Evolutionary conservation across 306 rosid species (phyloP).

Genomic region (Pterocarpus santalinus): DNA sequence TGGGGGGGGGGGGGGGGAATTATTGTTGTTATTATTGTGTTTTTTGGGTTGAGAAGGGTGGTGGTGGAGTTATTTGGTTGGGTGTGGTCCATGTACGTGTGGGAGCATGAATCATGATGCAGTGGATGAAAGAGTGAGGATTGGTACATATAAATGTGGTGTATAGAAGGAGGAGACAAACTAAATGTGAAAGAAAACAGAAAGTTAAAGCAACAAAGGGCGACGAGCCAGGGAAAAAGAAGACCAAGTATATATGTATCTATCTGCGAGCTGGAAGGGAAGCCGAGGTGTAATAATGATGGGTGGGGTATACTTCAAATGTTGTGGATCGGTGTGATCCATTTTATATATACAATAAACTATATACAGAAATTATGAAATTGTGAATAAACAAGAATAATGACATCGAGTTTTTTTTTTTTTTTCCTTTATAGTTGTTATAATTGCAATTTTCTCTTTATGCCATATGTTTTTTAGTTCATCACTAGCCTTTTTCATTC

Average conservation of each 20-base stretch:
- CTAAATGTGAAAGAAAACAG: constrained; percentile 47
- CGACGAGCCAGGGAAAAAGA: constrained; percentile 23
- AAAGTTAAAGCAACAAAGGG: constrained; percentile 34
- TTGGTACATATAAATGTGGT: constrained; percentile 52
- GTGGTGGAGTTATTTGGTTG: not conserved
- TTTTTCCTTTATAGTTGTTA: no score
- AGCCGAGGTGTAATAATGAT: constrained; percentile 61
- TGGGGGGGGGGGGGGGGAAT: not conserved
- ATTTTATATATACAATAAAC: not conserved
- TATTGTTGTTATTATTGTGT: not conserved
- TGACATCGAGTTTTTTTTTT: not conserved
- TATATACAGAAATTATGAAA: not conserved
- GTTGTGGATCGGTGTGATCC: constrained; percentile 61
- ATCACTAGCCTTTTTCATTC: no score
- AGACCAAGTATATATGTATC: not conserved
- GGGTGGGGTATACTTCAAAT: constrained; percentile 73
- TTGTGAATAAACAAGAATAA: not conserved
- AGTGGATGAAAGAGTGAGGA: constrained; percentile 30
- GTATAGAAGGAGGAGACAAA: constrained; percentile 50
- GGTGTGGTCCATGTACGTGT: constrained; percentile 28
- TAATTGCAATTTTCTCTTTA: no score
- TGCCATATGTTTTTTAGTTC: no score
- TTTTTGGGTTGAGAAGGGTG: not conserved
- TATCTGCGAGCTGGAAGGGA: not conserved
- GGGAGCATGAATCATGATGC: constrained; percentile 31